Evolutionary conservation across 768 basidiomycete species (phyloP).

Genomic region (Phanerodontia chrysosporium): DNA sequence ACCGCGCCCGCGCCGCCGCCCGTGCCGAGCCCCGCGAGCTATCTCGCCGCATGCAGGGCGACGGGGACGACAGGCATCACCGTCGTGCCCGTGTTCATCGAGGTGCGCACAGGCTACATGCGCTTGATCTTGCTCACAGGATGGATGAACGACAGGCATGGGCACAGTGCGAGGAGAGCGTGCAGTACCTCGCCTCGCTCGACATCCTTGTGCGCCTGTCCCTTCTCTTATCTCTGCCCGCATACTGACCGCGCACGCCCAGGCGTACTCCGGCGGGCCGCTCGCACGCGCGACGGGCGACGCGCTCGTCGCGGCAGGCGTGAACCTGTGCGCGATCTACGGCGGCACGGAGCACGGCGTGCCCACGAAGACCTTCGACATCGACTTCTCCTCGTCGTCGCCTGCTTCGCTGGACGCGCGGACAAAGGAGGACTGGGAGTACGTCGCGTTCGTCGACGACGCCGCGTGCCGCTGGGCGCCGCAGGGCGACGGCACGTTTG

Average conservation of each 20-base stretch:
- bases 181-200: constrained; percentile 1
- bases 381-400: background rate
- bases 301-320: constrained; percentile 10
- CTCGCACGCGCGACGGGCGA: background rate
- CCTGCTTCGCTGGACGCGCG: background rate
- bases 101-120: constrained; percentile 15
- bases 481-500: constrained; percentile 30
- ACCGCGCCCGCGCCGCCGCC: constrained; percentile 18
- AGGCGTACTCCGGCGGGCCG: constrained; percentile 7
- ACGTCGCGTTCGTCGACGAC: constrained; percentile 25
- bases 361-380: background rate
- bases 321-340: background rate
- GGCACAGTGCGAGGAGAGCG: constrained; percentile 5
- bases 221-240: background rate
- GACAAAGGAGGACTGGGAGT: constrained; percentile 31
- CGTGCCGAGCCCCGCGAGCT: constrained; percentile 20
- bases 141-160: background rate
- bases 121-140: background rate
- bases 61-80: constrained; percentile 11
- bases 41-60: constrained; percentile 7
- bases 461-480: constrained; percentile 27
- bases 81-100: constrained; percentile 24
- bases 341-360: constrained; percentile 8
- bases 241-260: background rate
- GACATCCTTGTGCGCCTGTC: background rate